Evolutionary conservation across 768 basidiomycete genomes (phyloP).

Genomic region (Fomitopsis serialis): DNA sequence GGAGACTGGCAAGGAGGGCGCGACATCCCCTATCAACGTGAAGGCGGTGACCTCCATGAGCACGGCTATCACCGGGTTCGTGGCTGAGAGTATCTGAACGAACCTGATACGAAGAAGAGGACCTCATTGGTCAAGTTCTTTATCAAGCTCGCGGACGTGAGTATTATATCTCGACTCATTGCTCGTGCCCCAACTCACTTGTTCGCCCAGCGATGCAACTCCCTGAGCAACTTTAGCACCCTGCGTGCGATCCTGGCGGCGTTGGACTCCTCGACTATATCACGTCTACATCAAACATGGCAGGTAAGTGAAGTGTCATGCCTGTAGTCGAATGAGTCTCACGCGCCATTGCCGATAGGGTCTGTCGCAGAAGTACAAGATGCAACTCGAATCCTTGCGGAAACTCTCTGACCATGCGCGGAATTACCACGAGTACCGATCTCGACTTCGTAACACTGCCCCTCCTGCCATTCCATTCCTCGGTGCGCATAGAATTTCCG

Average conservation of each 20-base stretch:
- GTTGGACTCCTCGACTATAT: constrained; percentile 91
- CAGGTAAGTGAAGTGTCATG: constrained; percentile 48
- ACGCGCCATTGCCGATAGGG: constrained; percentile 42
- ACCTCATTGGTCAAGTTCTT: constrained; percentile 81
- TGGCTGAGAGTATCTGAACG: constrained; percentile 92
- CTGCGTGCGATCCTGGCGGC: constrained; percentile 91
- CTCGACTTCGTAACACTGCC: constrained; percentile 77
- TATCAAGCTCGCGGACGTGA: constrained; percentile 87
- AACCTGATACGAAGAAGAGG: constrained; percentile 84
- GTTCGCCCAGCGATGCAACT: constrained; percentile 66
- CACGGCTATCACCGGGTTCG: constrained; percentile 93
- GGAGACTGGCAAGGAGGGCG: constrained; percentile 69
- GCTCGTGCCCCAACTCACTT: constrained; percentile 7
- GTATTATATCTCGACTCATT: constrained; percentile 25
- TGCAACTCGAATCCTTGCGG: constrained; percentile 73
- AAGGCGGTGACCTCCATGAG: constrained; percentile 83
- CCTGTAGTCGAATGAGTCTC: background rate
- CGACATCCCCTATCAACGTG: constrained; percentile 61
- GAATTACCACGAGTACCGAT: constrained; percentile 89
- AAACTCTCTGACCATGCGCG: constrained; percentile 87
- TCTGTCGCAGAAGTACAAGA: constrained; percentile 78
- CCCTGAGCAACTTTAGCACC: constrained; percentile 86
- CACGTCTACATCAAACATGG: constrained; percentile 92
- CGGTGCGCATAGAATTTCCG: constrained; percentile 39
- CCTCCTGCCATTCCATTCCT: constrained; percentile 95